phyloP scores from a whole-genome alignment of 768 basidiomycete species.

The Macrolepiota albuminosa region DNA sequence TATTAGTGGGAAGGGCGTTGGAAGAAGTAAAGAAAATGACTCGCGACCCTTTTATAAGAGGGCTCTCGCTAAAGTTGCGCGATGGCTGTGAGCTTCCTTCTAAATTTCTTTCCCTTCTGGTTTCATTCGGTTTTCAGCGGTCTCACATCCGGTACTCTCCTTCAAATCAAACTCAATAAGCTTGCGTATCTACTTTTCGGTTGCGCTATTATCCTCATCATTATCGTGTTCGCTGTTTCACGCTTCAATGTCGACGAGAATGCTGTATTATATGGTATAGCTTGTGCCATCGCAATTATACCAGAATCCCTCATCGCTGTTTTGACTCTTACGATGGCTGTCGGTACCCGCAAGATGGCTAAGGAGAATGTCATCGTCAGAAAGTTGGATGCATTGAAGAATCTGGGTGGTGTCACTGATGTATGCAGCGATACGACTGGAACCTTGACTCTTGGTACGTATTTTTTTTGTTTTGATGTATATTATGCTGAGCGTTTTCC shows the following conservation, averaged over 20 bases:
- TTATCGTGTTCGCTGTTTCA: too few relatives aligned
- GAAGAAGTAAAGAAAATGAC: conserved; percentile 10
- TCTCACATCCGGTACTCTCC: conserved; percentile 32
- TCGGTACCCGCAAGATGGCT: too few relatives aligned
- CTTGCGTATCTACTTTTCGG: too few relatives aligned
- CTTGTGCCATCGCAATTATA: too few relatives aligned
- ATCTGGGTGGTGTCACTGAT: conserved; percentile 49
- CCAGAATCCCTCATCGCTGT: too few relatives aligned
- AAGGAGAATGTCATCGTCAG: too few relatives aligned
- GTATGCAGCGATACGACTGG: conserved; percentile 67
- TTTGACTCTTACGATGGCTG: too few relatives aligned
- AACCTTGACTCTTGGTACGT: conserved; percentile 41
- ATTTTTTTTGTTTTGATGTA: not conserved
- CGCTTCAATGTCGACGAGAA: too few relatives aligned
- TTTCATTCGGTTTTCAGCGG: not conserved
- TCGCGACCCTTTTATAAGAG: conserved; percentile 21
- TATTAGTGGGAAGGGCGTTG: conserved; percentile 20
- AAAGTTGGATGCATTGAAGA: conserved; percentile 60
- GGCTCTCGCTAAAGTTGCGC: conserved; percentile 17
- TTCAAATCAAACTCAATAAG: conserved; percentile 32
- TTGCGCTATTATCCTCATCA: too few relatives aligned
- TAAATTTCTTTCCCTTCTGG: not conserved
- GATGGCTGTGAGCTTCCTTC: conserved; percentile 22
- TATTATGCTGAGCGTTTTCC: too few relatives aligned
- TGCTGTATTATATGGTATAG: too few relatives aligned